Evolutionary conservation across 148 eudicot species (phyloP), one percentile per base, ranked within the genome.

Genomic region (Fagopyrum esculentum): DNA sequence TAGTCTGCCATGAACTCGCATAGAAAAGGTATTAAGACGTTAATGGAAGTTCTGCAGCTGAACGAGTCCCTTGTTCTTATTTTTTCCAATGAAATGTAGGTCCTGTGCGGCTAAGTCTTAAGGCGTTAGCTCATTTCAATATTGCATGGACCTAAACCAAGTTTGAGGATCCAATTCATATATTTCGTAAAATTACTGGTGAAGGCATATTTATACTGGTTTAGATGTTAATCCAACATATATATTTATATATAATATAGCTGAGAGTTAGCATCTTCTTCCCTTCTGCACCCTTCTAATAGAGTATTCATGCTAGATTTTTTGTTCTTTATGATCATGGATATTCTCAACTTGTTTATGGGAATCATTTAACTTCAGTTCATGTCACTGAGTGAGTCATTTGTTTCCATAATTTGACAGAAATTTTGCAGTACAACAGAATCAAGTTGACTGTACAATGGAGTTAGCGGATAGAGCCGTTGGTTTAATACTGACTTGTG

Each of bases 401-500:
- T 59, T 59, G 3, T 22, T 9, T 8, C 64, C 11, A 35, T 16
- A 59, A 19, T 61, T 61, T 61, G 68, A 29, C 29, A 59, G 64
- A 30, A 59, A 59, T 19, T 59, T 59, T 59, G 13, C n/a, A 12
- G 4, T 64, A 35, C 46, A 40, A 45, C 47, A 13, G 43, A 66
- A 63, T 13, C 46, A 43, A 17, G 9, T 66, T 66, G 47, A 46
- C 74, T 3, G 30, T 3, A 13, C 51, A 19, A 93, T 93, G 98
- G 98, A 91, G 63, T 80, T 91, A 76, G 98, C 98, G 43, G 98
- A 93, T 78, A 88, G 90, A 76, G 97, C 88, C 4, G 91, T 93
- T 77, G 97, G 98, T 69, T 83, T 91, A 59, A 72, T 91, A 22
- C 76, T 93, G 70, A 81, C 94, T 16, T 70, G 87, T 48, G 84